Evolutionary conservation across 108 stramenopile genomes (phyloP).

Genomic region (Cyclostephanos tholiformis): DNA sequence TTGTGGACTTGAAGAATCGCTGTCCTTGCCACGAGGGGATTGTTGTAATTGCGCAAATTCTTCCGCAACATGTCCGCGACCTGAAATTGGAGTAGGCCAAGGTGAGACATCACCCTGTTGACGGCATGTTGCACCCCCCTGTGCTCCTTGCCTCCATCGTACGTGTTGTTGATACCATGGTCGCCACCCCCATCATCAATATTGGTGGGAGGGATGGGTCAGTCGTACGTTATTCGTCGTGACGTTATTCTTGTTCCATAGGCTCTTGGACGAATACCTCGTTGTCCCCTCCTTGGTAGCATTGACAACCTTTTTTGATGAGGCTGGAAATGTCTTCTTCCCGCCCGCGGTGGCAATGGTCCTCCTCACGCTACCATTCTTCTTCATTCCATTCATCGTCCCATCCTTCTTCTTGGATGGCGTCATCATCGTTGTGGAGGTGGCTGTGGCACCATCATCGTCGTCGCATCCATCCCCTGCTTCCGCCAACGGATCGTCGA

Average conservation of each 20-base stretch:
- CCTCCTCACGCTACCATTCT: constrained; percentile 11
- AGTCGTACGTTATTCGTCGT: constrained; percentile 82
- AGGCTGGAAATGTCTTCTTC: background rate
- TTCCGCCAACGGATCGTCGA: constrained; percentile 46
- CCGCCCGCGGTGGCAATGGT: constrained; percentile 13
- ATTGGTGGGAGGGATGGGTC: constrained; percentile 81
- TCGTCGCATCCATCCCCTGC: background rate
- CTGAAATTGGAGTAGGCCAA: constrained; percentile 57
- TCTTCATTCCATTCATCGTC: constrained; percentile 18
- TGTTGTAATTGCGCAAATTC: constrained; percentile 45
- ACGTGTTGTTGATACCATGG: background rate
- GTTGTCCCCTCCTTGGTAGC: too few relatives aligned
- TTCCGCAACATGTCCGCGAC: constrained; percentile 41
- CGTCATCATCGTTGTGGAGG: background rate
- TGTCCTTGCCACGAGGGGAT: constrained; percentile 38
- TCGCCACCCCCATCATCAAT: background rate
- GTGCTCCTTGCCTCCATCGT: background rate
- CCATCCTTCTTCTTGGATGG: constrained; percentile 9
- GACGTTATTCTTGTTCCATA: constrained; percentile 84
- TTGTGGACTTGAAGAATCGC: constrained; percentile 54
- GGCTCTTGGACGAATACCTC: constrained; percentile 42
- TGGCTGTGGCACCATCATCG: constrained; percentile 2
- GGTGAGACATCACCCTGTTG: constrained; percentile 47
- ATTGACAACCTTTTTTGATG: background rate
- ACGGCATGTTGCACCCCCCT: constrained; percentile 57